Base-by-base conservation (phyloP, 164 flowering plant genomes). In the Berberis thunbergii region DNA sequence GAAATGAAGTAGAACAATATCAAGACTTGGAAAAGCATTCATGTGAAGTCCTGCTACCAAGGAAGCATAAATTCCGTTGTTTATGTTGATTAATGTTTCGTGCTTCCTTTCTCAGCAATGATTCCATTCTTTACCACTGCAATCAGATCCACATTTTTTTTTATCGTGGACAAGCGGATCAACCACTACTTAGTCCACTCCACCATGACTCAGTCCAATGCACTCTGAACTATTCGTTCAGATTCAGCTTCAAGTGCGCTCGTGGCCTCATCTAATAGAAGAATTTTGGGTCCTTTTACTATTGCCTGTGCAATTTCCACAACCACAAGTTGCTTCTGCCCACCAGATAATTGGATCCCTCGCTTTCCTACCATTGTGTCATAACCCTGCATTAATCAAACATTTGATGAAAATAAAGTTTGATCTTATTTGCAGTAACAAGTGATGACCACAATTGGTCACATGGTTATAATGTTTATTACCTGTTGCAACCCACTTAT, bases 201-300 rank as follows among this genome's bases (percentile, higher is more conserved):
- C 60, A 70, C 68, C 72, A 72, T 76, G 11, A 67, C 69, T 57
- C 64, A 45, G 41, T 79, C 76, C 54, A 76, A 54, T 50, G 80
- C 79, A 10, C 74, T 76, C 54, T 76, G 80, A 43, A 79, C 82
- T 40, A 72, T 62, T n/a, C 68, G 41, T 59, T 79, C 82, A 1
- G 79, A 74, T 49, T 74, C 78, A 3, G 79, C 71, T 54, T 79
- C 82, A 3, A 76, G 76, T 9, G 78, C 79, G 56, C 76, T 76
- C 2, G 79, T 76, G 7, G 82, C 82, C 68, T 79, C 82, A 56
- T 79, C 82, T 13, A 79, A 72, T 12, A 79, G 56, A 45, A 79
- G 53, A 55, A 74, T 76, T 41, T 70, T 76, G 52, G 82, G 80
- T 39, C 50, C 55, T 60, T 72, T 76, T 52, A 74, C 60, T 3